These are phyloP conservation scores for Kwoniella sp. DNA, from an alignment of 768 basidiomycete genomes.

Conservation along the genomic window DNA sequence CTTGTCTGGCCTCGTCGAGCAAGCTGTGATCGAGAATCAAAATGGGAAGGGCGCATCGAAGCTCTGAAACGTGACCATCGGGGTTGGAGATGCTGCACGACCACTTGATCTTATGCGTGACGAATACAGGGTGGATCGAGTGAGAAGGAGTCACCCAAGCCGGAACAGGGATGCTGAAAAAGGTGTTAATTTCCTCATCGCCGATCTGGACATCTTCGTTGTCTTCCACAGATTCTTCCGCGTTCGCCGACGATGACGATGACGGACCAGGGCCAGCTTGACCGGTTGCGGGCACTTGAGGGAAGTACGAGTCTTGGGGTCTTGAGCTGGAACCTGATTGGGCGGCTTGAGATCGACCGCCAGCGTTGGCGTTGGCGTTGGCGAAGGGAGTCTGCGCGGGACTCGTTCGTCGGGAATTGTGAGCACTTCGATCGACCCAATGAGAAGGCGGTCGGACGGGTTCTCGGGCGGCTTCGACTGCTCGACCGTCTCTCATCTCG, in stretches of 20 bases:
- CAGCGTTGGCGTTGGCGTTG: neutral
- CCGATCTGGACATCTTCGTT: constrained; percentile 37
- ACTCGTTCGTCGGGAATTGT: constrained; percentile 15
- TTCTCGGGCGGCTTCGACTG: constrained; percentile 32
- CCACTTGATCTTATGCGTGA: constrained; percentile 71
- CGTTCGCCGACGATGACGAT: constrained; percentile 20
- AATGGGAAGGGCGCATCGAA: constrained; percentile 90
- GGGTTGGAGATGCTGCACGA: constrained; percentile 73
- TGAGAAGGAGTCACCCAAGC: constrained; percentile 69
- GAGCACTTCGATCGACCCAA: constrained; percentile 9
- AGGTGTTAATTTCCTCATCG: constrained; percentile 61
- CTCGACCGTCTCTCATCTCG: constrained; percentile 65
- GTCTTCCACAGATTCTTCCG: neutral
- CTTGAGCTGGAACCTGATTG: constrained; percentile 2
- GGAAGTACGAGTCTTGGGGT: constrained; percentile 23
- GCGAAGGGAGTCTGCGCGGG: constrained; percentile 17
- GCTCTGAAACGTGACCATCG: constrained; percentile 89
- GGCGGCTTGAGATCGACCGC: constrained; percentile 6
- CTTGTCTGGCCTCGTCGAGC: constrained; percentile 71
- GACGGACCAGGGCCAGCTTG: constrained; percentile 24
- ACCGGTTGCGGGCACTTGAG: constrained; percentile 3
- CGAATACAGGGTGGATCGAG: constrained; percentile 69
- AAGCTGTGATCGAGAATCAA: constrained; percentile 76
- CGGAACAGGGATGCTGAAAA: constrained; percentile 67
- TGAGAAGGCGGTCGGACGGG: constrained; percentile 25